Evolutionary conservation across 352 stramenopile species (phyloP).

Genomic region (Phytophthora hybrid): DNA sequence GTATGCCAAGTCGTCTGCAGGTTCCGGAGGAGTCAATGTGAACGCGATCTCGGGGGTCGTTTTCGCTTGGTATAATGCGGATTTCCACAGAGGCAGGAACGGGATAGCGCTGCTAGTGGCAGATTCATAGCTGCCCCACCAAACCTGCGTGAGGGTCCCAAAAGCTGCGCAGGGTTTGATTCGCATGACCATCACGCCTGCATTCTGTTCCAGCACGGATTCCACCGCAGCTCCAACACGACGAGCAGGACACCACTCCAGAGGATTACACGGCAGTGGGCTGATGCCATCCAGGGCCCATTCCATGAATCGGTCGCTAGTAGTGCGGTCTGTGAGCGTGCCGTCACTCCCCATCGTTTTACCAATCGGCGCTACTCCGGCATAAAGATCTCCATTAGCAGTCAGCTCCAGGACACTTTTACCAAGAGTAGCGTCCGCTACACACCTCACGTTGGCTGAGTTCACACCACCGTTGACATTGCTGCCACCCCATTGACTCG

Average conservation of each 20-base stretch:
- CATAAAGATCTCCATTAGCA: constrained; percentile 65
- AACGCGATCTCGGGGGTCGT: constrained; percentile 42
- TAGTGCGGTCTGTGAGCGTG: constrained; percentile 38
- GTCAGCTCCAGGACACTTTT: constrained; percentile 55
- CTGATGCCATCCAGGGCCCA: constrained; percentile 63
- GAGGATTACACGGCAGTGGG: constrained; percentile 51
- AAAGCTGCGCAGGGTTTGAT: constrained; percentile 63
- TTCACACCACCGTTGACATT: constrained; percentile 77
- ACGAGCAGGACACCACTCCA: constrained; percentile 47
- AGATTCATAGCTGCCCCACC: constrained; percentile 60
- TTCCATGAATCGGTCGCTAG: constrained; percentile 52
- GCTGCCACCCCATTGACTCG: constrained; percentile 64
- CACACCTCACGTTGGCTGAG: constrained; percentile 57
- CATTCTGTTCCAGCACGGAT: constrained; percentile 50
- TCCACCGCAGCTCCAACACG: constrained; percentile 66
- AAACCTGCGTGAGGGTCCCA: constrained; percentile 69
- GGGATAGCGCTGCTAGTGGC: constrained; percentile 33
- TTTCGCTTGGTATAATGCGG: constrained; percentile 63
- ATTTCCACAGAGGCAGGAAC: constrained; percentile 71
- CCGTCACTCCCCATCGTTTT: constrained; percentile 28
- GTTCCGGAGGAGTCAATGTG: constrained; percentile 22
- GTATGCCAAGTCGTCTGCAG: constrained; percentile 26
- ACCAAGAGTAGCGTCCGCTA: constrained; percentile 25
- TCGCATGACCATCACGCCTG: constrained; percentile 58
- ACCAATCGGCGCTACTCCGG: constrained; percentile 46